Evolutionary conservation across 2,329 filamentous ascomycete genomes (phyloP).

Genomic region (Lasiodiplodia theobromae): DNA sequence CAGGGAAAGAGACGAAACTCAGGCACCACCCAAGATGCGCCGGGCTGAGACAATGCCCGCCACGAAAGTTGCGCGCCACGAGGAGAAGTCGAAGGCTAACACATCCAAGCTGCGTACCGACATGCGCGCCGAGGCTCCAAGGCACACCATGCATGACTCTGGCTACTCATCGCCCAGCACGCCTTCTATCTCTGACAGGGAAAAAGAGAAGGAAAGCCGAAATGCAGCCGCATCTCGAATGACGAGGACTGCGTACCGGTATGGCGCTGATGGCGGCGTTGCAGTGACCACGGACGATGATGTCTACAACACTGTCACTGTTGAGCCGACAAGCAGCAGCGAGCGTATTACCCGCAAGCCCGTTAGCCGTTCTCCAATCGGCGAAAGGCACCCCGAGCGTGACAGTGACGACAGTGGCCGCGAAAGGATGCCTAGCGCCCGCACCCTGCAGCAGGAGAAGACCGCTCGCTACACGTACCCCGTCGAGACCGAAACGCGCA

Average conservation of each 20-base stretch:
- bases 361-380: constrained; percentile 6
- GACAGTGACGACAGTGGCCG: constrained; percentile 18
- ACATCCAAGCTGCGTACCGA: constrained; percentile 34
- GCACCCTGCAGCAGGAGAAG: background rate
- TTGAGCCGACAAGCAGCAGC: constrained; percentile 37
- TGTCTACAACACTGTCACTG: constrained; percentile 42
- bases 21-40: constrained; percentile 44
- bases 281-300: constrained; percentile 15
- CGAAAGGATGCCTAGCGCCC: constrained; percentile 14
- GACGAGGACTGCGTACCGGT: constrained; percentile 39
- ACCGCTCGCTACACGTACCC: constrained; percentile 13
- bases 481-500: background rate
- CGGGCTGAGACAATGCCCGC: constrained; percentile 54
- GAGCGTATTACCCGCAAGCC: background rate
- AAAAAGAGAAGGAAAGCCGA: constrained; percentile 35
- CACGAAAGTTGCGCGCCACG: constrained; percentile 37
- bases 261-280: constrained; percentile 36
- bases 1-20: constrained; percentile 33
- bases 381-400: background rate
- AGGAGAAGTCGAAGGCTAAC: constrained; percentile 38
- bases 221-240: constrained; percentile 36
- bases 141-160: constrained; percentile 34
- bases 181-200: constrained; percentile 36
- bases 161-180: constrained; percentile 36
- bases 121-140: constrained; percentile 39